phyloP scores from a whole-genome alignment of 257 asterid genomes.

The Jaltomata sinuosa region DNA sequence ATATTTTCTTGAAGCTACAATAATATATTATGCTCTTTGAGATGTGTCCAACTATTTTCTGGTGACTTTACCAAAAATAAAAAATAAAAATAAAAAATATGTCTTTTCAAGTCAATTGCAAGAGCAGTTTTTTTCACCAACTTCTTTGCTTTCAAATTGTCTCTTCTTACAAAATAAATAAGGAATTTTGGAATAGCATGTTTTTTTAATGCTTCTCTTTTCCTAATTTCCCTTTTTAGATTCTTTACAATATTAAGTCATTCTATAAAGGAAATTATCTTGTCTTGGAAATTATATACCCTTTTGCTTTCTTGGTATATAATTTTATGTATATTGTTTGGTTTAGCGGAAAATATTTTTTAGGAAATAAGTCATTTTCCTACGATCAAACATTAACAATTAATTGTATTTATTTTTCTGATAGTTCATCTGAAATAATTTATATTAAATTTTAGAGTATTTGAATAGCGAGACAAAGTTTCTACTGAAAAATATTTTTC shows the following conservation, averaged over 20 bases:
- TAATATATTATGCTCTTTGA: not conserved
- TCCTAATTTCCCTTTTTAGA: not conserved
- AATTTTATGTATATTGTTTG: not conserved
- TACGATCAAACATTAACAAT: no score
- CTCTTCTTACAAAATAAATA: not conserved
- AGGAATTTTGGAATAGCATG: not conserved
- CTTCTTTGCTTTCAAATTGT: conserved; percentile 1
- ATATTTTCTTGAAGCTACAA: not conserved
- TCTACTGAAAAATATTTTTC: not conserved
- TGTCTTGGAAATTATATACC: not conserved
- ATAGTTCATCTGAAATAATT: no score
- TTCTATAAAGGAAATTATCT: not conserved
- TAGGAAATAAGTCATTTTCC: no score
- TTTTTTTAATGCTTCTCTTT: not conserved
- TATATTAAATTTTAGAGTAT: no score
- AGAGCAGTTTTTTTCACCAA: not conserved
- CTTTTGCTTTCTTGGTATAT: not conserved
- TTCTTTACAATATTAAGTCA: not conserved
- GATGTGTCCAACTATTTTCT: not conserved
- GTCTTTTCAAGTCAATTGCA: not conserved
- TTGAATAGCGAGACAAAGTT: no score
- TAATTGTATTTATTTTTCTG: no score
- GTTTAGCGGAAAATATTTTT: no score
- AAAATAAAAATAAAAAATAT: not conserved
- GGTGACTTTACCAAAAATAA: not conserved